These are phyloP conservation scores for Naganishia albida DNA, from an alignment of 1,284 basidiomycete genomes.

Conservation along the genomic window DNA sequence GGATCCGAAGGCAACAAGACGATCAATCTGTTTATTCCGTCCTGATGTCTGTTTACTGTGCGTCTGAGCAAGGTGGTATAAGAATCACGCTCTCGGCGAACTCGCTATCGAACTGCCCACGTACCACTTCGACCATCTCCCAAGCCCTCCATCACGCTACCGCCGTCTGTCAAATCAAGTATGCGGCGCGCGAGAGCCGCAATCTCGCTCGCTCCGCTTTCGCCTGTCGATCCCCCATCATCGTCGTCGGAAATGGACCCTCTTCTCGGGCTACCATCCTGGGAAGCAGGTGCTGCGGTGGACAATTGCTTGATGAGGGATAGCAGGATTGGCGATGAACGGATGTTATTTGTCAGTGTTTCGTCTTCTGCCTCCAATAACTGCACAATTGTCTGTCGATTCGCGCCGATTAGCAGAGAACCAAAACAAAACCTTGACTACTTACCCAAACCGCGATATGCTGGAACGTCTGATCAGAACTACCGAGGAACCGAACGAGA, in stretches of 20 bases:
- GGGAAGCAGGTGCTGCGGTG: slow-evolving; percentile 63
- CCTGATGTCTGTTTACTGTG: neutral
- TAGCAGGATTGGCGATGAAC: slow-evolving; percentile 73
- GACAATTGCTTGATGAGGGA: slow-evolving; percentile 82
- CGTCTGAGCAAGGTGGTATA: neutral
- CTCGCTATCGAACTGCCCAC: slow-evolving; percentile 44
- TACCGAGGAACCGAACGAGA: slow-evolving; percentile 89
- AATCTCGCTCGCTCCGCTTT: slow-evolving; percentile 64
- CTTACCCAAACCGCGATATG: slow-evolving; percentile 92
- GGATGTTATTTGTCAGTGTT: slow-evolving; percentile 85
- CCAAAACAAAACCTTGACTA: slow-evolving; percentile 22
- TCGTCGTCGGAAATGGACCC: slow-evolving; percentile 69
- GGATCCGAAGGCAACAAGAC: too few species aligned
- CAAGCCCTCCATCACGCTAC: slow-evolving; percentile 52
- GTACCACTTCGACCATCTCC: slow-evolving; percentile 30
- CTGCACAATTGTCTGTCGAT: slow-evolving; percentile 78
- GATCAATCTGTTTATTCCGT: neutral
- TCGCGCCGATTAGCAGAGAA: neutral
- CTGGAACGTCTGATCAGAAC: slow-evolving; percentile 97
- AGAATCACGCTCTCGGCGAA: slow-evolving; percentile 34
- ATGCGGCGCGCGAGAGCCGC: slow-evolving; percentile 79
- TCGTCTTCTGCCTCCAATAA: slow-evolving; percentile 91
- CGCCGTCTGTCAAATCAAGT: slow-evolving; percentile 76
- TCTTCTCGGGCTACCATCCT: slow-evolving; percentile 36
- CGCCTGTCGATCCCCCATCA: slow-evolving; percentile 63